Base-by-base conservation (phyloP, 352 stramenopile species). In the Phytophthora hibernalis region DNA sequence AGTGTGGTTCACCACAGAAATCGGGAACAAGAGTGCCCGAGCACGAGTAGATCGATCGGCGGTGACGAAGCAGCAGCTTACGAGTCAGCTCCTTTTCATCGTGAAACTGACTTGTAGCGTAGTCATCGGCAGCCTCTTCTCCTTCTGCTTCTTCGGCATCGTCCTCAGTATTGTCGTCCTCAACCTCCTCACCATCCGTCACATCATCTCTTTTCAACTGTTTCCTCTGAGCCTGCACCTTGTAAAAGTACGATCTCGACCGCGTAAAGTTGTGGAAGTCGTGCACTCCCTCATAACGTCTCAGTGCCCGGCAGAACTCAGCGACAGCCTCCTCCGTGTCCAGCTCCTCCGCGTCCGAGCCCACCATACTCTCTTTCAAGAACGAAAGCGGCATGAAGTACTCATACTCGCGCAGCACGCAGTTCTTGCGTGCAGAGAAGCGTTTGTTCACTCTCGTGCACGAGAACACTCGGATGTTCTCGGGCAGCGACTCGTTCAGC, bases 231-330 rank as follows among this genome's bases (percentile, higher is more conserved):
- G 76, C 84, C 21, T 91, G 79, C 30, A 80, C 52, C 33, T 90
- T 90, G 68, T 95, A 95, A 63, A 93, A 95, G 42, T 82, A 82
- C 11, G 82, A 82, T 2, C 85, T 78, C 15, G 84, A 86, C 49
- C 93, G 95, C 40, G 89, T 97, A 54, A 96, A 97, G 61, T 97
- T 97, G 84, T 97, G 91, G 53, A 97, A 97, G 62, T 93, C 89
- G 57, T 96, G 83, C 52, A 93, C 93, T 49, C 91, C 91, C 74
- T 96, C 82, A 57, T 95, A 97, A 18, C 71, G 69, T 8, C 80
- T 73, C 15, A 95, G 59, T 1, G 80, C 72, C 7, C 61, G 61
- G 20, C 70, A 87, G 64, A 93, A 89, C 43, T 79, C 64, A 0
- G 75, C 63, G 0, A 86, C 59, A 4, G 76, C 80, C 24, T 75